Evolutionary conservation across 2,329 filamentous ascomycete species (phyloP).

Genomic region (Dactylellina cionopaga): DNA sequence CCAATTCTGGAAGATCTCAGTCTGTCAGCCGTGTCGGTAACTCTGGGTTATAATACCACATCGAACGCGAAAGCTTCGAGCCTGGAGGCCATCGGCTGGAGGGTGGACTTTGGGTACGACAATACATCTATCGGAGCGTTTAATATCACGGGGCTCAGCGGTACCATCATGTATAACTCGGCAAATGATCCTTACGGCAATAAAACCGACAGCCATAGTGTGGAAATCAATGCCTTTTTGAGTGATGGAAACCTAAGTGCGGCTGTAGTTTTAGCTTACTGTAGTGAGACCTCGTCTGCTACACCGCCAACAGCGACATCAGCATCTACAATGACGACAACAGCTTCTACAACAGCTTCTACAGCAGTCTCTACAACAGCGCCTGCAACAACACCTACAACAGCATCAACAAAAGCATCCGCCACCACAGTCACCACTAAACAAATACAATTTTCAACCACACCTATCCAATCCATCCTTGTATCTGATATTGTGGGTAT

Average conservation of each 20-base stretch:
- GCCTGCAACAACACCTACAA: not conserved
- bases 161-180: not conserved
- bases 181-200: not conserved
- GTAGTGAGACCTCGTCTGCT: not conserved
- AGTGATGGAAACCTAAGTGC: not conserved
- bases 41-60: slow-evolving; percentile 1
- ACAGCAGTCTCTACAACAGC: not conserved
- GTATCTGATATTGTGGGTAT: not conserved
- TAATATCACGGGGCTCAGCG: not conserved
- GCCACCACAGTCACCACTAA: not conserved
- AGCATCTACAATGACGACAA: not conserved
- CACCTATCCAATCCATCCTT: not conserved
- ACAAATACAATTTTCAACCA: not conserved
- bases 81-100: not conserved
- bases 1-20: not conserved
- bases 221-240: slow-evolving; percentile 1
- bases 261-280: not conserved
- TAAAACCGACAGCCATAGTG: not conserved
- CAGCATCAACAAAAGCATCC: not conserved
- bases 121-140: not conserved
- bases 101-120: not conserved
- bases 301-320: not conserved
- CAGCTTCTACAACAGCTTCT: not conserved
- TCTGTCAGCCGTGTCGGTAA: not conserved
- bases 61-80: slow-evolving; percentile 2